Evolutionary conservation across 1,139 yeast genomes (phyloP).

Genomic region (Blastobotrys illinoisensis): DNA sequence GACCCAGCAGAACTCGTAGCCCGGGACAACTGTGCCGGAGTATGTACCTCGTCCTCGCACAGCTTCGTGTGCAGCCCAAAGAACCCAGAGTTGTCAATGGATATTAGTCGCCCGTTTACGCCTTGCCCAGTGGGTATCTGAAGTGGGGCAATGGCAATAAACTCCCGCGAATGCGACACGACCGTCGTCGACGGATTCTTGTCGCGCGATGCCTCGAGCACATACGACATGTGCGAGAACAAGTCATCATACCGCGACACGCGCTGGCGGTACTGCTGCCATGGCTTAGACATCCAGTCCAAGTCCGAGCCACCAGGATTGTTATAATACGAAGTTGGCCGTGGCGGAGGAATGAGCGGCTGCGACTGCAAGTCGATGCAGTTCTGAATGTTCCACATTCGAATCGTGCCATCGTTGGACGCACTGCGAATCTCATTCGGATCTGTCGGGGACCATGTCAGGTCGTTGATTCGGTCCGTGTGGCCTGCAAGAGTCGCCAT

Average conservation of each 20-base stretch:
- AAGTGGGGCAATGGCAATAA: constrained; percentile 22
- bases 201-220: constrained; percentile 21
- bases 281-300: constrained; percentile 30
- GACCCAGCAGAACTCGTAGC: neutral
- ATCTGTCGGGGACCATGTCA: constrained; percentile 52
- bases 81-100: constrained; percentile 27
- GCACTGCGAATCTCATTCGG: constrained; percentile 51
- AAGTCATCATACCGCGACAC: constrained; percentile 26
- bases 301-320: constrained; percentile 8
- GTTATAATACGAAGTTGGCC: neutral
- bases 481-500: constrained; percentile 55
- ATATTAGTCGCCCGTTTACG: constrained; percentile 7
- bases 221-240: constrained; percentile 26
- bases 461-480: constrained; percentile 46
- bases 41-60: neutral
- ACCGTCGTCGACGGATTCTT: constrained; percentile 24
- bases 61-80: constrained; percentile 26
- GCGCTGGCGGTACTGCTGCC: constrained; percentile 31
- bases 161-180: constrained; percentile 30
- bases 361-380: constrained; percentile 14
- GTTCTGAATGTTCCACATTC: constrained; percentile 61
- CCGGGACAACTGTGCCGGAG: neutral
- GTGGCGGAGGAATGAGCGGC: constrained; percentile 7
- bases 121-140: constrained; percentile 1
- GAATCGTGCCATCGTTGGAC: constrained; percentile 63